A percentile compares a stretch with the other conserved stretches of the same genome.
These are phyloP conservation scores for Ophiocordyceps camponoti-rufipedis DNA, from an alignment of 2,329 filamentous ascomycete species.

Conservation along the genomic window DNA sequence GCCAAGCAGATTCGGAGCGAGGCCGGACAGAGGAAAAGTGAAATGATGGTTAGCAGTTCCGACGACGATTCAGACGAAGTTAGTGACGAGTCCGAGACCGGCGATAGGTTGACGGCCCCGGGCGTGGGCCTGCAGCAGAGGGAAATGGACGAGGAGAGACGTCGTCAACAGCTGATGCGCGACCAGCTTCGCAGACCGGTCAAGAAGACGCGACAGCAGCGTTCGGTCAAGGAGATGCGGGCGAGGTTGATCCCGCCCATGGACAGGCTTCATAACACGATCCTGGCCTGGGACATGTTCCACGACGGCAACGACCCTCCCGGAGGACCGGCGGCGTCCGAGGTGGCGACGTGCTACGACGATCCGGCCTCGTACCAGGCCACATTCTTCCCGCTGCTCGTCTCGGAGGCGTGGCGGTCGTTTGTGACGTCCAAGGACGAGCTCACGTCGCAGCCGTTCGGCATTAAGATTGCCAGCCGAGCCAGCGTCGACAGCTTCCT, in stretches of 20 bases:
- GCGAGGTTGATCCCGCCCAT: slow-evolving; percentile 83
- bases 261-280: slow-evolving; percentile 63
- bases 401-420: slow-evolving; percentile 89
- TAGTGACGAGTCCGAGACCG: slow-evolving; percentile 37
- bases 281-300: slow-evolving; percentile 92
- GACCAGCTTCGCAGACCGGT: slow-evolving; percentile 51
- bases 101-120: slow-evolving; percentile 28
- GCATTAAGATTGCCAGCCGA: slow-evolving; percentile 73
- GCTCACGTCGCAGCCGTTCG: slow-evolving; percentile 59
- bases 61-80: slow-evolving; percentile 59
- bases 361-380: slow-evolving; percentile 66
- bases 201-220: slow-evolving; percentile 63
- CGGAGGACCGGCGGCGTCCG: slow-evolving; percentile 50
- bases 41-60: slow-evolving; percentile 78
- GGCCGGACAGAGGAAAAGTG: slow-evolving; percentile 41
- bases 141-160: slow-evolving; percentile 27
- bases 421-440: slow-evolving; percentile 86
- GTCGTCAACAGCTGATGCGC: slow-evolving; percentile 27
- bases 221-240: slow-evolving; percentile 84
- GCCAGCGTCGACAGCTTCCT: slow-evolving; percentile 85
- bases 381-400: slow-evolving; percentile 78
- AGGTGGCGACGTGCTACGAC: slow-evolving; percentile 61
- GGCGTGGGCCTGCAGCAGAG: slow-evolving; percentile 28
- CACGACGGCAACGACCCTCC: slow-evolving; percentile 76
- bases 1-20: slow-evolving; percentile 32